Evolutionary conservation across 2,329 filamentous ascomycete species (phyloP).

Genomic region (Teratosphaeria viscida): DNA sequence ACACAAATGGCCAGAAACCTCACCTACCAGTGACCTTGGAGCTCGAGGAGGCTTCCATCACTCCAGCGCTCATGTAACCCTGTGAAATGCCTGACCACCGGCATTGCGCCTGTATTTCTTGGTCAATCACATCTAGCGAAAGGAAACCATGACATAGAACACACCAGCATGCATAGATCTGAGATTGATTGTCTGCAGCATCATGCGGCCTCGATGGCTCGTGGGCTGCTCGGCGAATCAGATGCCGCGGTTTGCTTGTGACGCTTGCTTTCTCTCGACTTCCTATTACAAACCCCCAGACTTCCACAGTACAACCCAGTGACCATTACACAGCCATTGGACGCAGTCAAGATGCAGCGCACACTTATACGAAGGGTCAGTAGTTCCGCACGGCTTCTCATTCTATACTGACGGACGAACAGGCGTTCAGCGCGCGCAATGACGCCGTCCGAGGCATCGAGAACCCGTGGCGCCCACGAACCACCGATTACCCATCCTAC

Average conservation of each 20-base stretch:
- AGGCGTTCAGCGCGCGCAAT: neutral
- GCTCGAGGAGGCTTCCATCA: slow-evolving; percentile 29
- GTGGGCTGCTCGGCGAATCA: neutral
- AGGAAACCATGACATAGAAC: neutral
- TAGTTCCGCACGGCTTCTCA: neutral
- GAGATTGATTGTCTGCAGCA: neutral
- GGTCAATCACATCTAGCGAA: neutral
- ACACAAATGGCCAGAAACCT: neutral
- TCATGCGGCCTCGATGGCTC: neutral
- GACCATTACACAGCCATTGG: slow-evolving; percentile 4
- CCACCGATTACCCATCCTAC: slow-evolving; percentile 38
- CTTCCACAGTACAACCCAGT: neutral
- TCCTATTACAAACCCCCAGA: neutral
- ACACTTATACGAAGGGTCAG: slow-evolving; percentile 19
- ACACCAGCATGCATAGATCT: neutral
- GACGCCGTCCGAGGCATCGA: slow-evolving; percentile 19
- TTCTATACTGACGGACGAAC: neutral
- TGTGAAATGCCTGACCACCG: slow-evolving; percentile 5
- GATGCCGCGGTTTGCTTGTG: neutral
- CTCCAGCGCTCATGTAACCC: slow-evolving; percentile 11
- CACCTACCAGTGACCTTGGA: slow-evolving; percentile 41
- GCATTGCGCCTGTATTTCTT: slow-evolving; percentile 18
- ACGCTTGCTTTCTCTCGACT: neutral
- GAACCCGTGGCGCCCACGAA: slow-evolving; percentile 24
- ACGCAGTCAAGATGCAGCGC: slow-evolving; percentile 18